These are phyloP conservation scores for Breviolum minutum DNA, from an alignment of 73 alveolate species.

Conservation along the genomic window DNA sequence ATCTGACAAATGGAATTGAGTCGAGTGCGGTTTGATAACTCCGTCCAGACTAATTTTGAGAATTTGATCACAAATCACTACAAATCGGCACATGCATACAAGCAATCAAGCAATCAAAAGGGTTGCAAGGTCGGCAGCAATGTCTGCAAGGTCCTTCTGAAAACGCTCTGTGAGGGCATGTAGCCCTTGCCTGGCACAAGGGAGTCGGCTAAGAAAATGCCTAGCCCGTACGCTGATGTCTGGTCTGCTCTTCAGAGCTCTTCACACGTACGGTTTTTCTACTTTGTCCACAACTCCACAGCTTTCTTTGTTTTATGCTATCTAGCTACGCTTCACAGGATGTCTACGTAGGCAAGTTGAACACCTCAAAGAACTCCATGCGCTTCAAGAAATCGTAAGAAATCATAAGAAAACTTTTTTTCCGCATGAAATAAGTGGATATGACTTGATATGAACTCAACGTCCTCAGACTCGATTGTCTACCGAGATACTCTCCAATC, in stretches of 20 bases:
- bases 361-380: background rate
- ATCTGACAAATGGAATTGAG: too few species aligned
- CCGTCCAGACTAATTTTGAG: too few species aligned
- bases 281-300: background rate
- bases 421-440: background rate
- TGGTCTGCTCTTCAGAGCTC: too few species aligned
- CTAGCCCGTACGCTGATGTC: background rate
- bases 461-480: background rate
- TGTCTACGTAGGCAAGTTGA: background rate
- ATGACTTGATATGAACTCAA: background rate
- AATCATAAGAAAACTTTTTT: background rate
- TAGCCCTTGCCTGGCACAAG: slow-evolving; percentile 54
- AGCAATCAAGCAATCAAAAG: background rate
- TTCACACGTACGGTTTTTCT: too few species aligned
- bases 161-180: slow-evolving; percentile 89
- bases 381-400: background rate
- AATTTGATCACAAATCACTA: too few species aligned
- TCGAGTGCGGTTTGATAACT: background rate
- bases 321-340: background rate
- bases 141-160: slow-evolving; percentile 40
- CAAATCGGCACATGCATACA: too few species aligned
- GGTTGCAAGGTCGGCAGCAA: background rate
- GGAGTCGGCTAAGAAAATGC: background rate
- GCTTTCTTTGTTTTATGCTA: background rate
- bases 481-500: slow-evolving; percentile 66